Base-by-base conservation (phyloP, 257 asterid genomes). In the Leptodermis oblonga region DNA sequence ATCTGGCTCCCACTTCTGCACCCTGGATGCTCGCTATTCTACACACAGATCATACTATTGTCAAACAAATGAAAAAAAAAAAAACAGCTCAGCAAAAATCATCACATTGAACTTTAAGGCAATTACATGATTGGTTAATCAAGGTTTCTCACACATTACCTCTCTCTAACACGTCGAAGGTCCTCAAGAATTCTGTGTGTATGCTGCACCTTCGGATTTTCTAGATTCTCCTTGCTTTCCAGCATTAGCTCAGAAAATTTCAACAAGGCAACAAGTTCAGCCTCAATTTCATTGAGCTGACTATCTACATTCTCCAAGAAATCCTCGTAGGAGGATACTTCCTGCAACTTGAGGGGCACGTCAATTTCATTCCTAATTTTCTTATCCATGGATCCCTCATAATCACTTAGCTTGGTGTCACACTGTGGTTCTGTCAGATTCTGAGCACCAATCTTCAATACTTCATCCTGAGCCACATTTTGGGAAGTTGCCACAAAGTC, bases 251-350 rank as follows among this genome's bases (percentile, higher is more conserved):
- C 65, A 14, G 98, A 84, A 82, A 69, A 80, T 78, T 86, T 83
- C 45, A 92, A 23, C 81, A 82, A 83, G 61, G 85, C 75, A 74
- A 80, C 80, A 34, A 93, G 85, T 74, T 93, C 96, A 76, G 71
- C 77, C 82, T 93, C 96, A 58, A 90, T 82, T 72, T 80, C 74
- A 62, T 66, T 75, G 49, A 93, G 87, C 76, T 87, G 86, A 76
- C 77, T 83, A 75, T 93, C 90, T 25, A 90, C 46, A 65, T 86
- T 77, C 55, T 68, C 70, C 79, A 90, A 76, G 79, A 93, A 93
- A 49, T 85, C 90, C 79, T 82, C 79, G 14, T 73, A 90, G 4
- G 96, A 80, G 36, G 84, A 77, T 34, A 75, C 53, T 65, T 79
- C 83, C 76, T 77, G 86, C 70, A 48, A 72, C 55, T 65, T 70